phyloP scores from a whole-genome alignment of 2,329 filamentous ascomycete genomes.

The Dryadomyces quercus-mongolicae region DNA sequence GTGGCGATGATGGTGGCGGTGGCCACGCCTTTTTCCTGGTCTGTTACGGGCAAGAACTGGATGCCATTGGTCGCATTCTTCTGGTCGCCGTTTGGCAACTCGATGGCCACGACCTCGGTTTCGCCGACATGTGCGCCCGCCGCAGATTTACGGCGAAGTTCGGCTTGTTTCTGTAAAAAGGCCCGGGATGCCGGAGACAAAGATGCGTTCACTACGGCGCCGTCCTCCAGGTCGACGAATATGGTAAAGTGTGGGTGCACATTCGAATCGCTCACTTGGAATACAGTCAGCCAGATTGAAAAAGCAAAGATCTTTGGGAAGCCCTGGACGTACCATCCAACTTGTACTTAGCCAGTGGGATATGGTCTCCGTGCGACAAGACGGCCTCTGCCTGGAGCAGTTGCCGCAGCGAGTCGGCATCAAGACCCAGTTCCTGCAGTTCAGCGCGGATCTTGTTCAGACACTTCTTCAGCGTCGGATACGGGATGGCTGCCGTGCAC shows the following conservation, averaged over 20 bases:
- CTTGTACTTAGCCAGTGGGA: slow-evolving; percentile 33
- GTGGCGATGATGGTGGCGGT: not conserved
- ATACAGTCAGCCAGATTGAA: not conserved
- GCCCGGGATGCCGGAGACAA: slow-evolving; percentile 52
- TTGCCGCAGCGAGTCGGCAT: slow-evolving; percentile 54
- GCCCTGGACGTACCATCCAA: slow-evolving; percentile 30
- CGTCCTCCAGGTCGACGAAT: slow-evolving; percentile 53
- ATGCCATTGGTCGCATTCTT: not conserved
- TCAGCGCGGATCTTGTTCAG: slow-evolving; percentile 70
- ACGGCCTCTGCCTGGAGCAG: slow-evolving; percentile 43
- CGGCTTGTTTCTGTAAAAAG: slow-evolving; percentile 49
- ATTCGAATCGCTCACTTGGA: slow-evolving; percentile 10
- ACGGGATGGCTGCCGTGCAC: slow-evolving; percentile 68
- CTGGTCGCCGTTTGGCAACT: not conserved
- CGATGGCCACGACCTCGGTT: not conserved
- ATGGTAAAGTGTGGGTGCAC: slow-evolving; percentile 61
- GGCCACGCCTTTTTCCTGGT: not conserved
- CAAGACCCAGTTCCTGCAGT: slow-evolving; percentile 58
- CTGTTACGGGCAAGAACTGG: not conserved
- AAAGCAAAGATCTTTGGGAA: not conserved
- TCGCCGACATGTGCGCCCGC: not conserved
- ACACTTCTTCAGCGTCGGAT: slow-evolving; percentile 77
- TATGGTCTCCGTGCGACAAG: slow-evolving; percentile 16
- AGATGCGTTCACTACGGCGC: slow-evolving; percentile 54
- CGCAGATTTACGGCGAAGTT: slow-evolving; percentile 4